Base-by-base conservation (phyloP, 2,329 filamentous ascomycete genomes). In the Triangularia verruculosa region DNA sequence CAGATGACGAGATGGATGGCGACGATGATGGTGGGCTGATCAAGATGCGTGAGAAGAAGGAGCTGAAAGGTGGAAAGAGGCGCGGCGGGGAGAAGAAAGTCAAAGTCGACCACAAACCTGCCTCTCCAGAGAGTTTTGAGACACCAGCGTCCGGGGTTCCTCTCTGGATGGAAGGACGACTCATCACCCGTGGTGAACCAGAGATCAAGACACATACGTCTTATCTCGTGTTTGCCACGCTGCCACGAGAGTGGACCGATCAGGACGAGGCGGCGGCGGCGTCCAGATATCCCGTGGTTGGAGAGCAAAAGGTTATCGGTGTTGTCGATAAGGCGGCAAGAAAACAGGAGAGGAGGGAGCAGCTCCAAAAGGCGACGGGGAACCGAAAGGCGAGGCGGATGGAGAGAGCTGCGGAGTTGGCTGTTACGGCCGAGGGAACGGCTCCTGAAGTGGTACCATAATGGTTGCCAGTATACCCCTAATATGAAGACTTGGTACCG, bases 171-270 rank as follows among this genome's bases (percentile, higher is more conserved):
- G 86, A 93, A 66, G 95, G 95, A 0, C 85, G 86, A 27, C 73
- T 98, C 47, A 83, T 92, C 28, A 92, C 96, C 71, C 85, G 92
- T 24, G 88, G 91, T 0, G 95, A 99, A 78, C 80, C 88, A 0
- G 95, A 99, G 72, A 79, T 98, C 65, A 97, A 97, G 82, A 95
- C 91, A 7, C 95, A 99, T 77, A 99, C 95, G 0, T 95, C 91
- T n/a, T 99, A 99, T 75, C 83, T 99, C 4, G 90, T 96, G 4
- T 99, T 99, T 78, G 95, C 95, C 0, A 80, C 95, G 2, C 78
- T 99, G 65, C 94, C 95, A n/a, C 83, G 87, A 52, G 88, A 91
- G 66, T 99, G 95, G 95, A 88, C 82, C 0, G 89, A 86, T 34
- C 90, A 90, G 65, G 92, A 97, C 68, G 95, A 99, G 77, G 83